Conservation (phyloP, 805 yeast genomes). For the Jamesozyma rosinii region DNA sequence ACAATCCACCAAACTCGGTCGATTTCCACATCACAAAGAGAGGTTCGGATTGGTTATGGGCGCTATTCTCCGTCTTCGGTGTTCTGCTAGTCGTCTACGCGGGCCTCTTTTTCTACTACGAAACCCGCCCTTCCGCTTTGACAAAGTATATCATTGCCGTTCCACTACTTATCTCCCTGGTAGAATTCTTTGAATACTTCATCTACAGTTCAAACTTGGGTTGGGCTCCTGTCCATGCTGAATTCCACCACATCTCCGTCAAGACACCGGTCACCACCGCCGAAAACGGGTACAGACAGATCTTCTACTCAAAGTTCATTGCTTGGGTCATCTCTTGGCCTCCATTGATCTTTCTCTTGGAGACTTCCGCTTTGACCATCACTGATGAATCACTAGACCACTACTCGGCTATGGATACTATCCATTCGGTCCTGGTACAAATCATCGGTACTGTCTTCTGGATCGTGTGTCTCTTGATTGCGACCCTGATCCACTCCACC, state of each 20-base stretch:
- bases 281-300: constrained; percentile 32
- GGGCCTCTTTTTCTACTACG: constrained; percentile 11
- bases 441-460: constrained; percentile 38
- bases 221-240: constrained; percentile 34
- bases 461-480: constrained; percentile 48
- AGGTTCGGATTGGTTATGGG: constrained; percentile 65
- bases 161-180: constrained; percentile 32
- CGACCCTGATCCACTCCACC: constrained; percentile 43
- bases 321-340: constrained; percentile 44
- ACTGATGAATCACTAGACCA: neutral
- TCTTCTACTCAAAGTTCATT: constrained; percentile 37
- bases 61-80: constrained; percentile 38
- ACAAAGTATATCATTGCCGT: constrained; percentile 28
- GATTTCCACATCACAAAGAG: constrained; percentile 46
- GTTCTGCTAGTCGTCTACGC: constrained; percentile 22
- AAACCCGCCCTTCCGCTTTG: constrained; percentile 14
- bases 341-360: constrained; percentile 27
- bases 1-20: constrained; percentile 37
- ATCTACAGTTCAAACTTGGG: constrained; percentile 42
- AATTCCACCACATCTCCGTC: constrained; percentile 34
- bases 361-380: constrained; percentile 1
- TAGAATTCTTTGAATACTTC: constrained; percentile 35
- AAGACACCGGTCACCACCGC: constrained; percentile 18
- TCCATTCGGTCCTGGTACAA: constrained; percentile 25
- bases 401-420: neutral